phyloP scores from a whole-genome alignment of 495 filamentous ascomycete species.

The Apodospora peruviana region DNA sequence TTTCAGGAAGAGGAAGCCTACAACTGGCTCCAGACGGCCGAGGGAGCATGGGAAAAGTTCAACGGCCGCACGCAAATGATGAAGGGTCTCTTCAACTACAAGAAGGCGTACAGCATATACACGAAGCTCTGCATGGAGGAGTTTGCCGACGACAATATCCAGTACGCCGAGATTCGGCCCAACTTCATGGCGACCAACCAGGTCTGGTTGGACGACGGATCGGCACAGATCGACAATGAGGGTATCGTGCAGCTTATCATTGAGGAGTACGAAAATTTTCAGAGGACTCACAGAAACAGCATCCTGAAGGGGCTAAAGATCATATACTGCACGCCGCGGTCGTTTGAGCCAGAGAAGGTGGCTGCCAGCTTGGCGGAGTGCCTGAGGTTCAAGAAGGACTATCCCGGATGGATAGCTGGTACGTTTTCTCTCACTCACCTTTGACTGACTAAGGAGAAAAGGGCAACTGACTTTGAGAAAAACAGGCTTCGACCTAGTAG shows the following conservation, averaged over 20 bases:
- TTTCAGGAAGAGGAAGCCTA: slow-evolving; percentile 45
- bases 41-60: slow-evolving; percentile 49
- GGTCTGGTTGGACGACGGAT: slow-evolving; percentile 41
- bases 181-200: slow-evolving; percentile 54
- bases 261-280: slow-evolving; percentile 39
- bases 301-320: slow-evolving; percentile 43
- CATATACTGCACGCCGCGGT: slow-evolving; percentile 49
- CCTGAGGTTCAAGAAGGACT: slow-evolving; percentile 74
- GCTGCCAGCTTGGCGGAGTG: slow-evolving; percentile 68
- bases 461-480: not conserved
- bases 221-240: slow-evolving; percentile 34
- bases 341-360: slow-evolving; percentile 55
- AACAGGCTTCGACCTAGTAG: slow-evolving; percentile 79
- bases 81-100: slow-evolving; percentile 56
- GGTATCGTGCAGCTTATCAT: slow-evolving; percentile 48
- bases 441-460: not conserved
- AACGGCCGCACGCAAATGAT: slow-evolving; percentile 53
- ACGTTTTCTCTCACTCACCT: slow-evolving; percentile 10
- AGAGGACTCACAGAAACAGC: slow-evolving; percentile 21
- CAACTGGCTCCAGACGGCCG: slow-evolving; percentile 27
- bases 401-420: slow-evolving; percentile 63
- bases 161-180: slow-evolving; percentile 53
- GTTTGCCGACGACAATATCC: slow-evolving; percentile 49
- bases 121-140: slow-evolving; percentile 41
- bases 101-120: slow-evolving; percentile 44